Evolutionary conservation across 768 basidiomycete species (phyloP).

Genomic region (Boletus sp.): DNA sequence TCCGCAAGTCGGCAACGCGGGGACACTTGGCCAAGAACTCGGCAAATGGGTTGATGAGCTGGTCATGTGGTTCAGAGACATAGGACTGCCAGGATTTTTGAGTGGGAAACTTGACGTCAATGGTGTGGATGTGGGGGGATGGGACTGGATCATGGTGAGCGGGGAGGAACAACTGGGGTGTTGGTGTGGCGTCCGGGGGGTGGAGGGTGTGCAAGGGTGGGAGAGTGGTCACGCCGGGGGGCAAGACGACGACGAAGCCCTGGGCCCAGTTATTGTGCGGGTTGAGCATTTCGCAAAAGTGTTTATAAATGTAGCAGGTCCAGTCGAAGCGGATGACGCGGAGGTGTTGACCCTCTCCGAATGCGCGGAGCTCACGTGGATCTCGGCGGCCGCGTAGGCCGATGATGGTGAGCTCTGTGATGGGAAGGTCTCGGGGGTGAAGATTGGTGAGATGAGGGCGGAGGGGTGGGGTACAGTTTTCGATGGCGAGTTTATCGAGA

Average conservation of each 20-base stretch:
- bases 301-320: slow-evolving; percentile 38
- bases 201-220: slow-evolving; percentile 13
- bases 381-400: slow-evolving; percentile 33
- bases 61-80: slow-evolving; percentile 26
- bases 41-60: slow-evolving; percentile 25
- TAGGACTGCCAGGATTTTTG: slow-evolving; percentile 31
- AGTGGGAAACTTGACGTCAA: slow-evolving; percentile 30
- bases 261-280: slow-evolving; percentile 13
- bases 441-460: slow-evolving; percentile 14
- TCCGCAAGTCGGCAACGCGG: slow-evolving; percentile 15
- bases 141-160: slow-evolving; percentile 12
- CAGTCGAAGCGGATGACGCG: slow-evolving; percentile 44
- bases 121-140: slow-evolving; percentile 25
- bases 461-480: slow-evolving; percentile 35
- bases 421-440: slow-evolving; percentile 37
- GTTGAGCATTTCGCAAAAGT: slow-evolving; percentile 13
- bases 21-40: slow-evolving; percentile 27
- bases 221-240: neutral
- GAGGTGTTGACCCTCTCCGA: slow-evolving; percentile 37
- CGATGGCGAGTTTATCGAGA: slow-evolving; percentile 39
- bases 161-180: slow-evolving; percentile 1
- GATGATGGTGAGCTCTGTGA: slow-evolving; percentile 41
- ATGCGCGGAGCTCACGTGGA: slow-evolving; percentile 26
- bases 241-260: slow-evolving; percentile 8
- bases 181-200: neutral